Evolutionary conservation across 2,329 filamentous ascomycete genomes (phyloP).

Genomic region (Ambrosiella xylebori): DNA sequence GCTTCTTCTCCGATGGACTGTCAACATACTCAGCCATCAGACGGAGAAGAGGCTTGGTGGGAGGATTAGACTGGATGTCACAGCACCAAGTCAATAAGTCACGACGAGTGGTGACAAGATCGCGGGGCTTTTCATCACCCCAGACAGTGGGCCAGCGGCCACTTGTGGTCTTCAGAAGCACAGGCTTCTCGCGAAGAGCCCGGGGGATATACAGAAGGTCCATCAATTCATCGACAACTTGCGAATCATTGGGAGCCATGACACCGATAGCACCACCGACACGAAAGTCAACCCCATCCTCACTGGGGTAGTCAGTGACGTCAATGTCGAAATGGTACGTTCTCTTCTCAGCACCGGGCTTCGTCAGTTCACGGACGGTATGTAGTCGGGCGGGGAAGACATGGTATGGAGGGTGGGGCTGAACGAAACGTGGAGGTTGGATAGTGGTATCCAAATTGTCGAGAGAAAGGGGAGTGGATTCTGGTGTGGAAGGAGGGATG

Average conservation of each 20-base stretch:
- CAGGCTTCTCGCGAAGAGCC: slow-evolving; percentile 67
- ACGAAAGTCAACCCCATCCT: slow-evolving; percentile 78
- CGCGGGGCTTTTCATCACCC: slow-evolving; percentile 73
- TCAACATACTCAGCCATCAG: slow-evolving; percentile 71
- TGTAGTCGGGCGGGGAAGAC: slow-evolving; percentile 83
- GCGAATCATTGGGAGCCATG: slow-evolving; percentile 67
- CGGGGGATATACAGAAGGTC: slow-evolving; percentile 66
- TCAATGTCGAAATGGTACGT: slow-evolving; percentile 97
- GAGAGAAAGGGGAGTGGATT: slow-evolving; percentile 17
- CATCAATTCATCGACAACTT: slow-evolving; percentile 67
- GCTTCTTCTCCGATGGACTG: slow-evolving; percentile 70
- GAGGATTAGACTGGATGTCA: slow-evolving; percentile 82
- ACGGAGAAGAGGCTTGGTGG: slow-evolving; percentile 73
- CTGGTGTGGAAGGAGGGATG: not conserved
- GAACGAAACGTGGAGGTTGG: slow-evolving; percentile 76
- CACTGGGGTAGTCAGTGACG: slow-evolving; percentile 80
- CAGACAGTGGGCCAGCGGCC: slow-evolving; percentile 95
- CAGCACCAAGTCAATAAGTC: slow-evolving; percentile 93
- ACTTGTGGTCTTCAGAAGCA: slow-evolving; percentile 58
- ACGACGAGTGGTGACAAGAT: slow-evolving; percentile 75
- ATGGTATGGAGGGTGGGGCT: slow-evolving; percentile 84
- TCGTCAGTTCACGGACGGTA: slow-evolving; percentile 71
- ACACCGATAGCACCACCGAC: slow-evolving; percentile 92
- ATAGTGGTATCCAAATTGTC: slow-evolving; percentile 34
- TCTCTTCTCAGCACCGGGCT: slow-evolving; percentile 77